phyloP scores from a whole-genome alignment of 129 eudicot species.

The Flaveria ramosissima region DNA sequence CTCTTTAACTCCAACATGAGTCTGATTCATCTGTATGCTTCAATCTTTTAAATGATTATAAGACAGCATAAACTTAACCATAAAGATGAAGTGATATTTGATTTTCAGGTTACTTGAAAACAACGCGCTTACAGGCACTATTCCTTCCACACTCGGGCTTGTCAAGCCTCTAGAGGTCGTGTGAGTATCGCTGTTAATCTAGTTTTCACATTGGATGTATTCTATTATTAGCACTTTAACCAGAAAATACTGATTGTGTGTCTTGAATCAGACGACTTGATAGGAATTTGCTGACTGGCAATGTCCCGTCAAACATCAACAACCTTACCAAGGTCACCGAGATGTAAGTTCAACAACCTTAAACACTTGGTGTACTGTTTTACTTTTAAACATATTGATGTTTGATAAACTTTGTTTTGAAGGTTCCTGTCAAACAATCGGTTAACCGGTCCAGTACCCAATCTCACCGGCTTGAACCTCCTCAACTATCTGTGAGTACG shows the following conservation, averaged over 20 bases:
- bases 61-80: too few relatives aligned
- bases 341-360: conserved; percentile 29
- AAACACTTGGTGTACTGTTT: neutral
- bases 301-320: conserved; percentile 45
- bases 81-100: conserved; percentile 1
- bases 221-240: neutral
- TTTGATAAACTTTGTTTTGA: neutral
- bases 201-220: neutral
- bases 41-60: neutral
- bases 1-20: conserved; percentile 54
- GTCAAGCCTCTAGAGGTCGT: conserved; percentile 41
- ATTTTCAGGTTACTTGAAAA: conserved; percentile 40
- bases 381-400: neutral
- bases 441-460: conserved; percentile 44
- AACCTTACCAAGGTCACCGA: conserved; percentile 28
- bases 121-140: conserved; percentile 43
- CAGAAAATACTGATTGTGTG: too few relatives aligned
- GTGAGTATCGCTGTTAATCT: conserved; percentile 32
- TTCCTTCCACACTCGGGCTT: conserved; percentile 44
- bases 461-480: conserved; percentile 44
- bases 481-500: conserved; percentile 48
- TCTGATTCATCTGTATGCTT: conserved; percentile 62
- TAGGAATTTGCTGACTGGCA: conserved; percentile 37
- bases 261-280: conserved; percentile 40
- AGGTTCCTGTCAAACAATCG: conserved; percentile 46